A percentile compares a stretch with the other conserved stretches of the same genome.
phyloP scores from a whole-genome alignment of 768 basidiomycete species.

The Termitomyces sp. region DNA sequence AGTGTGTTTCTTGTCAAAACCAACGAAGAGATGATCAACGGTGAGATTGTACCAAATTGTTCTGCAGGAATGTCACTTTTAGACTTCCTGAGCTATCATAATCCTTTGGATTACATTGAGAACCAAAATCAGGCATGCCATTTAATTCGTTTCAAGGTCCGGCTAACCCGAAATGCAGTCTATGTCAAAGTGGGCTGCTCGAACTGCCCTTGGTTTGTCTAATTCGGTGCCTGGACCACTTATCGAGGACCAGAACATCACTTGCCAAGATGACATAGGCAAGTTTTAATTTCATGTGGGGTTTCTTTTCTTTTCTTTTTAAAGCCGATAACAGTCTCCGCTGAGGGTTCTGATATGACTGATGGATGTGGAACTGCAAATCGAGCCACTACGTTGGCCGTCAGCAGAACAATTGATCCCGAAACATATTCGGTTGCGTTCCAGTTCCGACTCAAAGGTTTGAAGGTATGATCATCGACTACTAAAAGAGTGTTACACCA shows the following conservation, averaged over 20 bases:
- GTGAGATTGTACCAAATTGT: constrained; percentile 7
- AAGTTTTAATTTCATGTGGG: constrained; percentile 10
- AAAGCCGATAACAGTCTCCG: constrained; percentile 19
- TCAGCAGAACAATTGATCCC: constrained; percentile 30
- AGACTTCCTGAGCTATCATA: constrained; percentile 52
- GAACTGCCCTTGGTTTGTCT: constrained; percentile 57
- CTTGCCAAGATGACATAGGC: constrained; percentile 45
- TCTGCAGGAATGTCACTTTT: constrained; percentile 26
- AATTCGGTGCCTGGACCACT: constrained; percentile 55
- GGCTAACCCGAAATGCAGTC: constrained; percentile 28
- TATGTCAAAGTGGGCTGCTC: constrained; percentile 62
- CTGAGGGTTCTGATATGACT: constrained; percentile 41
- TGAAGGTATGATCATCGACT: constrained; percentile 30
- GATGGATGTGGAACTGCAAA: constrained; percentile 51
- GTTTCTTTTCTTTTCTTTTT: neutral
- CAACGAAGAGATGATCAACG: constrained; percentile 33
- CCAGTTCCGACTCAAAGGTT: constrained; percentile 44
- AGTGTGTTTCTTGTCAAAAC: constrained; percentile 53
- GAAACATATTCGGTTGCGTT: constrained; percentile 39
- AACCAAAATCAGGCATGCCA: constrained; percentile 49
- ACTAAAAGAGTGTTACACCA: neutral
- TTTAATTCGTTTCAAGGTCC: neutral
- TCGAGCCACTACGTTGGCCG: constrained; percentile 26
- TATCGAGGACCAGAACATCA: constrained; percentile 32
- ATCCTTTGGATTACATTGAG: constrained; percentile 30